phyloP scores from a whole-genome alignment of 2,329 filamentous ascomycete genomes.

The Exophiala sp. region DNA sequence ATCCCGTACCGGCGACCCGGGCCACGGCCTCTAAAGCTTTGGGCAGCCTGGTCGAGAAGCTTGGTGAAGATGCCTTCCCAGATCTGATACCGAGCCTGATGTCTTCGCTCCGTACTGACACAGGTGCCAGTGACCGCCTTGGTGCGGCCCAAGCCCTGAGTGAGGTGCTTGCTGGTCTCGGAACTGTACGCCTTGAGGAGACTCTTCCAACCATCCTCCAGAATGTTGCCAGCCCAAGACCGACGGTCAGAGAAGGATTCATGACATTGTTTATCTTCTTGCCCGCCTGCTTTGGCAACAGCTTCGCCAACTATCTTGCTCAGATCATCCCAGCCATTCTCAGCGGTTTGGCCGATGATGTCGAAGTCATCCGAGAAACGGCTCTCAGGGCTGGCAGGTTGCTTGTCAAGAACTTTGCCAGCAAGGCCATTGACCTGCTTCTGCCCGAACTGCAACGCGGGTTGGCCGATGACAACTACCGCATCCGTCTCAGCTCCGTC shows the following conservation, averaged over 20 bases:
- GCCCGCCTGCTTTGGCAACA: constrained; percentile 97
- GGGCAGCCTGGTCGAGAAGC: constrained; percentile 93
- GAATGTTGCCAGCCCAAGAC: constrained; percentile 85
- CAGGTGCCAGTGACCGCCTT: constrained; percentile 88
- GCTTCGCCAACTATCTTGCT: constrained; percentile 90
- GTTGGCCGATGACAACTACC: constrained; percentile 93
- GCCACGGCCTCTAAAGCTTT: constrained; percentile 94
- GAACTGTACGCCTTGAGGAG: constrained; percentile 87
- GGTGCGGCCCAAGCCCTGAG: constrained; percentile 94
- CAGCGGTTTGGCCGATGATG: constrained; percentile 86
- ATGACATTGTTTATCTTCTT: constrained; percentile 99
- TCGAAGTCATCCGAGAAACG: constrained; percentile 96
- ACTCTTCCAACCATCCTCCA: constrained; percentile 93
- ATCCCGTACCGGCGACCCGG: constrained; percentile 91
- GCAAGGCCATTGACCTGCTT: constrained; percentile 86
- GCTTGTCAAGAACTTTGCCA: constrained; percentile 96
- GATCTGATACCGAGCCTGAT: constrained; percentile 97
- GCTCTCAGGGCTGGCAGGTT: constrained; percentile 86
- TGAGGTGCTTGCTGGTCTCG: constrained; percentile 90
- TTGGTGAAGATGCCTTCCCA: constrained; percentile 91
- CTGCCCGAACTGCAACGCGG: constrained; percentile 93
- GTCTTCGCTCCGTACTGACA: constrained; percentile 95
- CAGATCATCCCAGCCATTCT: constrained; percentile 95
- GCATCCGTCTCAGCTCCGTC: constrained; percentile 95
- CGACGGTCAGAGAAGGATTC: constrained; percentile 91